Evolutionary conservation across 2,329 filamentous ascomycete genomes (phyloP), one percentile per base, ranked within the genome.

Genomic region (Gremmenia infestans): DNA sequence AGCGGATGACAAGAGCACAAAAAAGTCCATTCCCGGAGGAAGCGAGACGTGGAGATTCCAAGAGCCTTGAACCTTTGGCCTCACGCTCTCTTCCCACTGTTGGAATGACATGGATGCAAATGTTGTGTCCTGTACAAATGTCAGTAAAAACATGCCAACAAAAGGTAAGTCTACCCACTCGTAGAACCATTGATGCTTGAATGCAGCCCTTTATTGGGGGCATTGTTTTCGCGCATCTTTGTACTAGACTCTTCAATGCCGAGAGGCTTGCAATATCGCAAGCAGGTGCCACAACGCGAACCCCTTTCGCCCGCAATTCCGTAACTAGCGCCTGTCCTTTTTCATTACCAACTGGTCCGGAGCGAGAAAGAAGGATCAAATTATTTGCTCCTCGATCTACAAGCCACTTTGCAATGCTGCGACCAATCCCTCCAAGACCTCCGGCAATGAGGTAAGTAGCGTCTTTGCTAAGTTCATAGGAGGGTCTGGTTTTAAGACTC

Each of bases 221-320:
- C 35, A 52, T 48, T 25, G n/a, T n/a, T 9, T 32, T 35, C 15
- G 17, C 17, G 35, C 61, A 63, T 14, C 17, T 5, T 8, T 37
- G 19, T 2, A 55, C 9, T 14, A 39, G 17, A 14, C 5, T 25
- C 23, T 40, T 23, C 7, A 56, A 19, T 15, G 32, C 54, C 1
- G 73, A 63, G 1, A 67, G 61, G n/a, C 74, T 69, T 1, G 74
- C 72, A 1, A 81, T 75, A 52, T 83, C 75, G 65, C 80, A 81
- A 5, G 66, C 61, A 28, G 72, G 71, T 15, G 79, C 72, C 9
- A 73, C 63, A 22, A 79, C 69, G 23, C 73, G 70, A 2, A 75
- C 75, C 0, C 74, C 74, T 1, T 62, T 56, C 2, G 60, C 56
- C 15, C 14, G 14, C 36, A 60, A 35, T 23, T 50, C 39, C 12